phyloP scores from a whole-genome alignment of 2,329 filamentous ascomycete species.

The Colletotrichum tanaceti region DNA sequence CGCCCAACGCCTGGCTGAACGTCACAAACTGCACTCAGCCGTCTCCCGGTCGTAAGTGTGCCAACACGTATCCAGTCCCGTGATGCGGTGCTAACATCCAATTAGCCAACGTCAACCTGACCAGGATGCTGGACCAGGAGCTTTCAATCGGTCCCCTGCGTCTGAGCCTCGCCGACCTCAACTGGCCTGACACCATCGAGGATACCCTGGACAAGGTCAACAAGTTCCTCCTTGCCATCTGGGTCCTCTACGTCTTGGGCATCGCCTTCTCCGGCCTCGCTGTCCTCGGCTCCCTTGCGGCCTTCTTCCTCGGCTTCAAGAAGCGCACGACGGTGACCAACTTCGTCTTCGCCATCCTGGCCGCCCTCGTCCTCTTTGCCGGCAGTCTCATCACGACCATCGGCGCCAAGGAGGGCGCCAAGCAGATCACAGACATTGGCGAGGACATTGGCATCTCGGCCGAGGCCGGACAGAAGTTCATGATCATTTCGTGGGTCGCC shows the following conservation, averaged over 20 bases:
- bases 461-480: conserved; percentile 56
- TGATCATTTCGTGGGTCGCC: conserved; percentile 60
- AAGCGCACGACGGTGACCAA: conserved; percentile 50
- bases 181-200: conserved; percentile 58
- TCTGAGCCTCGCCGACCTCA: conserved; percentile 58
- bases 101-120: conserved; percentile 59
- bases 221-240: conserved; percentile 58
- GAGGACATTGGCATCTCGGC: conserved; percentile 59
- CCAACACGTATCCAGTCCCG: neutral
- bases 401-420: conserved; percentile 54
- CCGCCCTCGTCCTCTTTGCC: conserved; percentile 52
- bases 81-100: conserved; percentile 12
- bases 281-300: conserved; percentile 54
- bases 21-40: conserved; percentile 58
- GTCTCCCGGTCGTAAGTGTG: conserved; percentile 54
- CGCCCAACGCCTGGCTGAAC: conserved; percentile 52
- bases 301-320: conserved; percentile 49
- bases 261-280: conserved; percentile 56
- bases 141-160: conserved; percentile 58
- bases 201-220: conserved; percentile 63
- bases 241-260: conserved; percentile 61
- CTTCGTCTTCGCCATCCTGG: conserved; percentile 51
- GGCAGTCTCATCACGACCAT: conserved; percentile 58
- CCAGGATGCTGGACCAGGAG: conserved; percentile 58
- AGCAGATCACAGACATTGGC: conserved; percentile 57